phyloP scores from a whole-genome alignment of 345 rosid species.

The Odontarrhena argentea region DNA sequence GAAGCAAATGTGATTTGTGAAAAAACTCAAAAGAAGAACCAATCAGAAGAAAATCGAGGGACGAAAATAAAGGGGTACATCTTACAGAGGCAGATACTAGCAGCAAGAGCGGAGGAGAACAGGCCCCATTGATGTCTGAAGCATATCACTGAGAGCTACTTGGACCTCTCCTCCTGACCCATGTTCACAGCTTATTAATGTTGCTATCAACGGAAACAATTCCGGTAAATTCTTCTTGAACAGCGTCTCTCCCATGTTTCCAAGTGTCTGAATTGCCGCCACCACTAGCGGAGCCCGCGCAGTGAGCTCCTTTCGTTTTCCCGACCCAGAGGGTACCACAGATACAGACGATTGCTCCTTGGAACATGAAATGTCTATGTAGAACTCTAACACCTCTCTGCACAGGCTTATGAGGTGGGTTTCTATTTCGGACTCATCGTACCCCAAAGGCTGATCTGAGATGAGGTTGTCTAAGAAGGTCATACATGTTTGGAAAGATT shows the following conservation, averaged over 20 bases:
- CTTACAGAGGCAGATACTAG: conserved; percentile 41
- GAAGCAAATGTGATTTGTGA: conserved; percentile 24
- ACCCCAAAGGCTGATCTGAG: conserved; percentile 57
- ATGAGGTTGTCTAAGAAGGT: conserved; percentile 75
- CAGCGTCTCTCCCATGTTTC: conserved; percentile 71
- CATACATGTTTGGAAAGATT: conserved; percentile 81
- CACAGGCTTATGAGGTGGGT: conserved; percentile 64
- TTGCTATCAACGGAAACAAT: conserved; percentile 78
- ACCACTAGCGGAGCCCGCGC: conserved; percentile 81
- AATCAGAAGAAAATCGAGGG: conserved; percentile 26
- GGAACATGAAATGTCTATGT: conserved; percentile 55
- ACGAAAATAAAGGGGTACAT: conserved; percentile 23
- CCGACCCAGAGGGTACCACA: conserved; percentile 77
- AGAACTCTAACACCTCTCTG: conserved; percentile 64
- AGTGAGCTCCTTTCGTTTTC: conserved; percentile 74
- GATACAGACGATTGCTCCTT: conserved; percentile 50
- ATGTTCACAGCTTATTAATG: conserved; percentile 89
- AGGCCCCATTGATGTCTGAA: conserved; percentile 79
- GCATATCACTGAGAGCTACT: conserved; percentile 89
- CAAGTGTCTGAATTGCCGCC: conserved; percentile 74
- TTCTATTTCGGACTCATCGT: conserved; percentile 60
- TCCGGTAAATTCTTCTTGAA: conserved; percentile 67
- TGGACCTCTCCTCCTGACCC: conserved; percentile 85
- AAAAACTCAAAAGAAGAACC: conserved; percentile 6
- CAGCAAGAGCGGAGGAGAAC: conserved; percentile 75